These are phyloP conservation scores for Trichophyton mentagrophytes DNA, from an alignment of 2,329 filamentous ascomycete genomes.

Conservation along the genomic window DNA sequence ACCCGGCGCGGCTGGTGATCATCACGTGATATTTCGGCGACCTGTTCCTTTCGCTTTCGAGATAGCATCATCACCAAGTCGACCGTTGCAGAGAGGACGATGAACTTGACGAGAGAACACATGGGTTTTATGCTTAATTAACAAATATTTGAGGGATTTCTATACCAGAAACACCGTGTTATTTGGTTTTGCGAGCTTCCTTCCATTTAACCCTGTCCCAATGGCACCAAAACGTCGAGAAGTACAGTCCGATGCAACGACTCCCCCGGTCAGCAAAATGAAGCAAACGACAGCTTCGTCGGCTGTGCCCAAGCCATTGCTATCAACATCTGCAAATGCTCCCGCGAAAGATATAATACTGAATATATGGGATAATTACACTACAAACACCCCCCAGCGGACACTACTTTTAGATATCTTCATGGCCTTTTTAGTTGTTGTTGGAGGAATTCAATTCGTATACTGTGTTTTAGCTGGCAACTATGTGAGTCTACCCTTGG, in stretches of 20 bases:
- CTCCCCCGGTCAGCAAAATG: slow-evolving; percentile 10
- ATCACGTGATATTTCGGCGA: neutral
- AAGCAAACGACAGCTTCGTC: slow-evolving; percentile 10
- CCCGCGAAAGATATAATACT: slow-evolving; percentile 46
- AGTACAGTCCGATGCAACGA: slow-evolving; percentile 10
- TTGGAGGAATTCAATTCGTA: slow-evolving; percentile 80
- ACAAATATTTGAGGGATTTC: neutral
- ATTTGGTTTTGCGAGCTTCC: neutral
- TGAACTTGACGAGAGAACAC: neutral
- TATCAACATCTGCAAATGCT: slow-evolving; percentile 28
- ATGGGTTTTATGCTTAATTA: neutral
- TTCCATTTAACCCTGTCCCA: neutral
- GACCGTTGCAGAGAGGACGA: neutral
- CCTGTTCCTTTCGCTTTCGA: neutral
- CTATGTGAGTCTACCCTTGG: slow-evolving; percentile 54
- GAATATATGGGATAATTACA: slow-evolving; percentile 66
- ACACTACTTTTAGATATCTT: slow-evolving; percentile 88
- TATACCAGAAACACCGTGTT: neutral
- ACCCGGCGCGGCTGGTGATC: no score
- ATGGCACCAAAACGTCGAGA: slow-evolving; percentile 24
- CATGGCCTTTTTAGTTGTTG: slow-evolving; percentile 71
- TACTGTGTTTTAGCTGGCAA: slow-evolving; percentile 90
- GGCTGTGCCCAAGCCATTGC: slow-evolving; percentile 20
- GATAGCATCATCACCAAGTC: neutral
- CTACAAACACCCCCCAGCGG: slow-evolving; percentile 69